These are phyloP conservation scores for Zanthoxylum bungeanum DNA, from an alignment of 345 rosid species.

Conservation along the genomic window DNA sequence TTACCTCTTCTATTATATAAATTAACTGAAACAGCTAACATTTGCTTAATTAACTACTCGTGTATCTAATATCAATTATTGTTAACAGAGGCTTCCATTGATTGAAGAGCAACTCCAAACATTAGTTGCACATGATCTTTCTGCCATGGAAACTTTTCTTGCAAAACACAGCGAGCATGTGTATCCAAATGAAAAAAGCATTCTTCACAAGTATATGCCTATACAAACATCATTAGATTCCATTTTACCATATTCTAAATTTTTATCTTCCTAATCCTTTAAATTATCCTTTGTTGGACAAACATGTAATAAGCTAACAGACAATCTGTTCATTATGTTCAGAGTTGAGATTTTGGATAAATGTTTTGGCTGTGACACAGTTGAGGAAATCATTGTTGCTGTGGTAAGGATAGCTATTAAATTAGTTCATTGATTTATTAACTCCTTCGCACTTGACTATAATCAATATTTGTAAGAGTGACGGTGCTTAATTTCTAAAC, in stretches of 20 bases:
- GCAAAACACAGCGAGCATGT: neutral
- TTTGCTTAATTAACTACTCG: neutral
- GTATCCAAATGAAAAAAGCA: neutral
- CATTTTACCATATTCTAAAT: neutral
- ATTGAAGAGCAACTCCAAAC: constrained; percentile 6
- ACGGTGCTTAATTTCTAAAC: neutral
- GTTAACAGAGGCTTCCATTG: constrained; percentile 5
- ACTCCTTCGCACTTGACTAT: neutral
- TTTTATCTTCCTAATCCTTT: neutral
- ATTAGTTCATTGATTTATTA: neutral
- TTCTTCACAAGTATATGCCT: constrained; percentile 1
- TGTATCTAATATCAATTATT: neutral
- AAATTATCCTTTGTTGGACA: neutral
- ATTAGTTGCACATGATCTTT: neutral
- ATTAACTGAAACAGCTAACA: neutral
- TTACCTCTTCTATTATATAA: neutral
- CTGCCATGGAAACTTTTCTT: constrained; percentile 8
- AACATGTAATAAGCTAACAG: neutral
- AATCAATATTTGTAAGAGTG: neutral
- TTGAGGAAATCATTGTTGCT: neutral
- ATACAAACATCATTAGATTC: neutral
- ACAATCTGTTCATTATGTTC: neutral
- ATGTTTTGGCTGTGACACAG: neutral
- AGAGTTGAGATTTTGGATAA: neutral
- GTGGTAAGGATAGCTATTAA: neutral